Evolutionary conservation across 148 eudicot species (phyloP).

Genomic region (Oxyria digyna): DNA sequence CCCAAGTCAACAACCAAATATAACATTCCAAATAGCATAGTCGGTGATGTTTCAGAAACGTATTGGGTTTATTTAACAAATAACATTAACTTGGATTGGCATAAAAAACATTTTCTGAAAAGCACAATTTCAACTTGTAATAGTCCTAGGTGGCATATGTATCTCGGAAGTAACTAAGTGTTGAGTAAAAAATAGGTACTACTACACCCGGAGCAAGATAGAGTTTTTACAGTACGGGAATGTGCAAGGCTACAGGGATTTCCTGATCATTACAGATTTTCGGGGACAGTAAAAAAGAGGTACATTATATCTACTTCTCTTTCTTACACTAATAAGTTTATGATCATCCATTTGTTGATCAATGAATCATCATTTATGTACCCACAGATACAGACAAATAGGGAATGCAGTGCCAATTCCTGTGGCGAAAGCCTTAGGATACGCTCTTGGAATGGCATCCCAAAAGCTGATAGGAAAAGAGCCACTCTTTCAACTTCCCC

Average conservation of each 20-base stretch:
- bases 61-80: no score
- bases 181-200: no score
- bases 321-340: no score
- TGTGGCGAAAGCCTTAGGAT: conserved; percentile 78
- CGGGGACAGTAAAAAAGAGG: conserved; percentile 75
- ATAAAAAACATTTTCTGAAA: no score
- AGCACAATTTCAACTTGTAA: no score
- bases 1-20: no score
- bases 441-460: conserved; percentile 69
- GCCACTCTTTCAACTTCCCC: conserved; percentile 57
- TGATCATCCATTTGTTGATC: no score
- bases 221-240: conserved; percentile 74
- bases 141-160: no score
- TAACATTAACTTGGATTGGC: no score
- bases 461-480: conserved; percentile 44
- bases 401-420: conserved; percentile 93
- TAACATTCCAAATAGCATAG: no score
- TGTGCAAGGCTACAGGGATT: conserved; percentile 93
- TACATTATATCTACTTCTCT: conserved; percentile 11
- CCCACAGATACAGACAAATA: conserved; percentile 68
- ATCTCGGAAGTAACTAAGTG: no score
- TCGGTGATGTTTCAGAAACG: no score
- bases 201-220: conserved; percentile 89
- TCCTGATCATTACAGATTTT: conserved; percentile 75
- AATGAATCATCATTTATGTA: not conserved